Evolutionary conservation across 129 eudicot species (phyloP).

Genomic region (Centrapalus pauciflorus): DNA sequence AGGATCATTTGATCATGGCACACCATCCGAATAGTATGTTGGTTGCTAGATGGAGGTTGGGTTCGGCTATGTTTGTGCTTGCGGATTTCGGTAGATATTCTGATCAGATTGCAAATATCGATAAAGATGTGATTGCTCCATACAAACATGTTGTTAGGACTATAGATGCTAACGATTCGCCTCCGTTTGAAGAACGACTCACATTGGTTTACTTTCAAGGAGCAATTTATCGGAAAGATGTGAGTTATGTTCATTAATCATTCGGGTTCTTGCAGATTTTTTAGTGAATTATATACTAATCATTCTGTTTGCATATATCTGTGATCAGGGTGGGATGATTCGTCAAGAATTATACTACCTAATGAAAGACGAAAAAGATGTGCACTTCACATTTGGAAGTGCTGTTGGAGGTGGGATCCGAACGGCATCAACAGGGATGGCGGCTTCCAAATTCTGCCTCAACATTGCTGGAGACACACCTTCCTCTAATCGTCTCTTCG

Average conservation of each 20-base stretch:
- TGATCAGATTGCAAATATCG: constrained; percentile 55
- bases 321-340: constrained; percentile 72
- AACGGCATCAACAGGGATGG: constrained; percentile 79
- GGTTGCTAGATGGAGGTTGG: constrained; percentile 62
- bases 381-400: constrained; percentile 81
- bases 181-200: constrained; percentile 57
- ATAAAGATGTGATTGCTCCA: constrained; percentile 92
- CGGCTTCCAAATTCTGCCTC: constrained; percentile 83
- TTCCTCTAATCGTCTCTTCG: constrained; percentile 92
- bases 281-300: too few relatives aligned
- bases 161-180: constrained; percentile 37
- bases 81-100: constrained; percentile 91
- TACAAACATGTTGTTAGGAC: constrained; percentile 80
- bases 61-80: constrained; percentile 82
- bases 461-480: constrained; percentile 98
- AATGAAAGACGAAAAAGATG: constrained; percentile 81
- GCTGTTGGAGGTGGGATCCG: constrained; percentile 56
- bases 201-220: constrained; percentile 84
- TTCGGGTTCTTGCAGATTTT: neutral
- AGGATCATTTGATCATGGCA: constrained; percentile 76
- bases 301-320: constrained; percentile 3
- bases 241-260: constrained; percentile 28
- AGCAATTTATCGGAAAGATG: constrained; percentile 92
- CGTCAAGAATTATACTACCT: constrained; percentile 89
- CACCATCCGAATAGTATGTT: constrained; percentile 95